Evolutionary conservation across 306 rosid genomes (phyloP).

Genomic region (Trichosanthes truncata): DNA sequence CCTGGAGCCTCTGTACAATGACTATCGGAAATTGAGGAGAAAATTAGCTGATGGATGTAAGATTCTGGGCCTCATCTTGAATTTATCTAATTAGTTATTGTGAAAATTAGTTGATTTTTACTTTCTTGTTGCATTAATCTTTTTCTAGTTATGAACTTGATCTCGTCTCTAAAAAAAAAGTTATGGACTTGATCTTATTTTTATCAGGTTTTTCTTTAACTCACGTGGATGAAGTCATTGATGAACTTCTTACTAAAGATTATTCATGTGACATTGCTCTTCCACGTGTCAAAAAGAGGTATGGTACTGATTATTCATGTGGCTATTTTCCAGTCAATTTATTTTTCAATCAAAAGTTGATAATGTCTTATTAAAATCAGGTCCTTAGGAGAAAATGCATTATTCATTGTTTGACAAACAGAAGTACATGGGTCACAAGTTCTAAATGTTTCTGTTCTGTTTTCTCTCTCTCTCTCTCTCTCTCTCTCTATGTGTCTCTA

Average conservation of each 20-base stretch:
- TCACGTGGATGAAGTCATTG: conserved; percentile 95
- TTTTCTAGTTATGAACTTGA: no score
- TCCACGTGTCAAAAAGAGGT: conserved; percentile 91
- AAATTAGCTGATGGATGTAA: conserved; percentile 72
- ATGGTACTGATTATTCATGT: neutral
- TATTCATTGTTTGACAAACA: neutral
- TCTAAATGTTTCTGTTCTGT: neutral
- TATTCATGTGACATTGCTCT: conserved; percentile 88
- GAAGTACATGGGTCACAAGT: neutral
- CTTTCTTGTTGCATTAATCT: neutral
- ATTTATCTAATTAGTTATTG: neutral
- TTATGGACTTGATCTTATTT: conserved; percentile 9
- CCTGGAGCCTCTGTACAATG: conserved; percentile 84
- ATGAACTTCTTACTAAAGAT: conserved; percentile 82
- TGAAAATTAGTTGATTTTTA: neutral
- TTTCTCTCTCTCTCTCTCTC: neutral
- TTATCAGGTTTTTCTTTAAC: conserved; percentile 63
- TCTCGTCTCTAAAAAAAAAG: no score
- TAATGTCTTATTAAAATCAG: neutral
- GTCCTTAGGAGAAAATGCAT: neutral
- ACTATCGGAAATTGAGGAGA: conserved; percentile 65
- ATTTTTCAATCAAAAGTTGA: neutral
- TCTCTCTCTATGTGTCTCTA: no score
- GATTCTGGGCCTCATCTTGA: conserved; percentile 10
- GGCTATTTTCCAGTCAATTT: neutral